Conservation (phyloP, 306 rosid genomes). For the Citrullus amarus region DNA sequence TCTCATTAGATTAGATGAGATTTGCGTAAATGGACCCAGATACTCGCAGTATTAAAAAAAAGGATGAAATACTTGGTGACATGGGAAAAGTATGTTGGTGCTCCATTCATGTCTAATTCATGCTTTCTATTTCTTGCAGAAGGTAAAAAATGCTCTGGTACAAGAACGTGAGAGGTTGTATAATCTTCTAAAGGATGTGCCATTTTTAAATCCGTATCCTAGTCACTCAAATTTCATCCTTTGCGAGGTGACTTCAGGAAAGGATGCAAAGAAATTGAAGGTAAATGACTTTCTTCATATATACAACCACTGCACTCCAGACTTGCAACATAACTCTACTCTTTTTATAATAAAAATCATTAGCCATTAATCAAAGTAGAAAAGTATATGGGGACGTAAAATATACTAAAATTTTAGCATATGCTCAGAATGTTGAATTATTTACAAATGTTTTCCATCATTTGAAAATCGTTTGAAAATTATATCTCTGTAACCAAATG, state of each 20-base stretch:
- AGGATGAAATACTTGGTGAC: background rate
- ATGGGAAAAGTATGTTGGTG: background rate
- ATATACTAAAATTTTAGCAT: background rate
- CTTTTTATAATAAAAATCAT: no score
- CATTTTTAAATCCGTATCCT: constrained; percentile 73
- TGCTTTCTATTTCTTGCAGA: constrained; percentile 31
- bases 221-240: constrained; percentile 91
- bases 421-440: background rate
- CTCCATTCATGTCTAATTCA: constrained; percentile 18
- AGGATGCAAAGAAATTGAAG: constrained; percentile 87
- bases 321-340: background rate
- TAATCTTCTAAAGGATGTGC: constrained; percentile 51
- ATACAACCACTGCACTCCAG: background rate
- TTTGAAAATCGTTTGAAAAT: background rate
- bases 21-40: background rate
- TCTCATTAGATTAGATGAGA: background rate
- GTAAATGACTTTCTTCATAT: constrained; percentile 20
- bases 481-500: background rate
- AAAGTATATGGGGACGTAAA: background rate
- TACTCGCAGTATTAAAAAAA: background rate
- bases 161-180: constrained; percentile 72
- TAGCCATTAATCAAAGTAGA: background rate
- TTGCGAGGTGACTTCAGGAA: constrained; percentile 70
- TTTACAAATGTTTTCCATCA: background rate
- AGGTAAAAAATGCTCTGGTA: constrained; percentile 66